Evolutionary conservation across 306 rosid species (phyloP).

Genomic region (Lathyrus sativus): DNA sequence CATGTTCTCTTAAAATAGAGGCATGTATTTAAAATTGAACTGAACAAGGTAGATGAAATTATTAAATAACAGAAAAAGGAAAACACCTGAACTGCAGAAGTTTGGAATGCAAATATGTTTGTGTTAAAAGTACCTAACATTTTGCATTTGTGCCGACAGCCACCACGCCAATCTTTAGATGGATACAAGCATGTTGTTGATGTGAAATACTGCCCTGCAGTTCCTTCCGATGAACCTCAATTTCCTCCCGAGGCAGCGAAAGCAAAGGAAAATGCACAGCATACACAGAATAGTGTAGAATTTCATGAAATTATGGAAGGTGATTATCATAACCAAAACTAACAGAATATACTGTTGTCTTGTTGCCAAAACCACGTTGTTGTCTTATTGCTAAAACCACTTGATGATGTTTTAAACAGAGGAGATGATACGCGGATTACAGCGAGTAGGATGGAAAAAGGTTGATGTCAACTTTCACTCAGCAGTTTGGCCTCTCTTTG

Average conservation of each 20-base stretch:
- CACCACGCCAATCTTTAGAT: slow-evolving; percentile 76
- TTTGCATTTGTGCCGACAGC: slow-evolving; percentile 51
- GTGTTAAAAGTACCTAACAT: slow-evolving; percentile 34
- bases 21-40: slow-evolving; percentile 1
- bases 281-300: slow-evolving; percentile 59
- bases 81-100: slow-evolving; percentile 17
- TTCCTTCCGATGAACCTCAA: slow-evolving; percentile 69
- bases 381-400: slow-evolving; percentile 21
- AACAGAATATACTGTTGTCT: background rate
- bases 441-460: slow-evolving; percentile 84
- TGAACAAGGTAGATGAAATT: too few species aligned
- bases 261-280: slow-evolving; percentile 87
- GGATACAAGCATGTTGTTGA: slow-evolving; percentile 93
- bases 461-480: slow-evolving; percentile 94
- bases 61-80: background rate
- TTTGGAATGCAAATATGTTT: slow-evolving; percentile 3
- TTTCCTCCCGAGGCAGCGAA: slow-evolving; percentile 76
- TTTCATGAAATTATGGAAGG: slow-evolving; percentile 96
- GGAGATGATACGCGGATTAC: slow-evolving; percentile 85
- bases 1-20: slow-evolving; percentile 5
- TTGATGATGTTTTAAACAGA: slow-evolving; percentile 53
- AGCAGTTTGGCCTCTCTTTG: slow-evolving; percentile 85
- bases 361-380: slow-evolving; percentile 18
- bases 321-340: slow-evolving; percentile 27
- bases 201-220: slow-evolving; percentile 70